Evolutionary conservation across 208 protist genomes (phyloP).

Genomic region (Phytomonas sp.): DNA sequence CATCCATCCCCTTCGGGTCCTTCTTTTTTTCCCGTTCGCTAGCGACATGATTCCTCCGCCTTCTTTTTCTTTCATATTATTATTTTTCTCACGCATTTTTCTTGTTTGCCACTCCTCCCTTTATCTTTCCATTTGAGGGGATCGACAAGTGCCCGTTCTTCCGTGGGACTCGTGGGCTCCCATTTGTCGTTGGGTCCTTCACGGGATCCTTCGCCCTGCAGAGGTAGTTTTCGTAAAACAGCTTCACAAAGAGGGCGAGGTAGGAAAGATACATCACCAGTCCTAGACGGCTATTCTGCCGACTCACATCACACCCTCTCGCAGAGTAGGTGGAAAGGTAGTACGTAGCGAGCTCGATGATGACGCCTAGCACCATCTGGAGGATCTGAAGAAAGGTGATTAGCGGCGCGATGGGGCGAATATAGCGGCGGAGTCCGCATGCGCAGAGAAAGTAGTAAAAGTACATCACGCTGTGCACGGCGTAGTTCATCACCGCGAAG

Average conservation of each 20-base stretch:
- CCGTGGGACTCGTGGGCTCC: not conserved
- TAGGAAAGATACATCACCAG: constrained; percentile 91
- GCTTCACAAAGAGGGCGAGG: constrained; percentile 84
- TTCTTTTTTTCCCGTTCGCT: not conserved
- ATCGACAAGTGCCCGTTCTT: not conserved
- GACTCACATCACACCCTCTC: constrained; percentile 44
- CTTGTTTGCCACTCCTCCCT: not conserved
- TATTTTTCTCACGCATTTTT: not conserved
- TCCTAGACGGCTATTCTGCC: constrained; percentile 48
- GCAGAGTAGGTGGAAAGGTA: constrained; percentile 34
- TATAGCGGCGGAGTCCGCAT: constrained; percentile 36
- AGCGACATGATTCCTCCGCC: not conserved
- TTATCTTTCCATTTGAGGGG: not conserved
- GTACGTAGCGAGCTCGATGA: constrained; percentile 37
- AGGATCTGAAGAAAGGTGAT: constrained; percentile 86
- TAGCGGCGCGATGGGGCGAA: constrained; percentile 68
- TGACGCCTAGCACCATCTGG: constrained; percentile 90
- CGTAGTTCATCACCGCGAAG: constrained; percentile 92
- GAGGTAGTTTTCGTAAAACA: constrained; percentile 82
- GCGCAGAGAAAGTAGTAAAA: constrained; percentile 87
- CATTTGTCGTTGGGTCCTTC: not conserved
- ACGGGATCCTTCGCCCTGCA: not conserved
- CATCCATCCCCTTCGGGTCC: too few species aligned
- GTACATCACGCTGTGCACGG: constrained; percentile 94
- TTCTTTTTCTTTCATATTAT: not conserved